Base-by-base conservation (phyloP, 768 basidiomycete species). In the Amyloporia xantha region DNA sequence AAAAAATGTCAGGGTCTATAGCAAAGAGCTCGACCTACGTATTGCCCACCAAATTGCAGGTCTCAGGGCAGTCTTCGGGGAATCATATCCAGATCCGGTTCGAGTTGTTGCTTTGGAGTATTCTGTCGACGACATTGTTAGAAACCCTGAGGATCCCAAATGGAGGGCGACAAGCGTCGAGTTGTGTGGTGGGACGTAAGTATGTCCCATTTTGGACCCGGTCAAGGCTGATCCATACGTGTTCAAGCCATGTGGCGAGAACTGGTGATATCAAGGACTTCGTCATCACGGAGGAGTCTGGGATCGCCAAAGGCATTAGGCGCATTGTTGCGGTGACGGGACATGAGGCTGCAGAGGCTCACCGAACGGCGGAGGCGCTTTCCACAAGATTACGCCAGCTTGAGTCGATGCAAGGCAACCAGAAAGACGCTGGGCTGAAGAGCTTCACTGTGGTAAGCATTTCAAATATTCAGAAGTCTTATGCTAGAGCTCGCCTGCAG, bases 191-290 rank as follows among this genome's bases (percentile, higher is more conserved):
- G 96, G 96, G 66, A 99, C 96, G 81, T 92, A 59, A 66, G 90
- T 79, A 11, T 23, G 2, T 30, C 11, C 37, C 33, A 37, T 20
- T 41, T 46, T 30, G n/a, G 28, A 27, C 37, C 48, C n/a, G 20
- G 20, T 39, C 12, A 17, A 39, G n/a, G n/a, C 20, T 6, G 19
- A 9, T 36, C 13, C 20, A 23, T 42, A 7, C 17, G 17, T 43
- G 21, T 40, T 25, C 13, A 28, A 92, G 91, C 1, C 96, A 99
- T 63, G 96, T 99, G 47, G 78, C 81, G n/a, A 89, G 84, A 68
- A 99, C 96, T 0, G 91, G 94, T 15, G 91, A 94, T 59, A 98
- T 99, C 76, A 94, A 95, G 68, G 86, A 91, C 62, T 87, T 99
- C 64, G 84, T 94, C 24, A 87, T 99, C 53, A 85, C 79, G 4